phyloP scores from a whole-genome alignment of 129 eudicot genomes.

The Helianthus tuberosus region DNA sequence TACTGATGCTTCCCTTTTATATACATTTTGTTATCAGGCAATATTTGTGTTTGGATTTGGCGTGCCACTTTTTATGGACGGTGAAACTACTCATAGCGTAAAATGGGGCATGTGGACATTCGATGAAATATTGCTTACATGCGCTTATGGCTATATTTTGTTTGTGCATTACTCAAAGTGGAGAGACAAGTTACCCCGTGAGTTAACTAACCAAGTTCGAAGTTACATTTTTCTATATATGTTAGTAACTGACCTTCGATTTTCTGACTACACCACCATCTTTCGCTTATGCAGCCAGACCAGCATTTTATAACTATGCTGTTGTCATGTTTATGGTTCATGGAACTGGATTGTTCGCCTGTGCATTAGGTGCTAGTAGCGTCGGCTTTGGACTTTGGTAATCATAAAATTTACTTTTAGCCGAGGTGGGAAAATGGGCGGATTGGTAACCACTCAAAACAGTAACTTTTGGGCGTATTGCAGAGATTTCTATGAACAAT shows the following conservation, averaged over 20 bases:
- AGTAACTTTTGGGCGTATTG: neutral
- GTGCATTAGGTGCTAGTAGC: slow-evolving; percentile 58
- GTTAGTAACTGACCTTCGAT: neutral
- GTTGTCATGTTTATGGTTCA: slow-evolving; percentile 58
- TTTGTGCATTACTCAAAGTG: slow-evolving; percentile 85
- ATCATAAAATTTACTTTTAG: neutral
- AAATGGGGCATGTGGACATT: slow-evolving; percentile 73
- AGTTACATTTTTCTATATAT: neutral
- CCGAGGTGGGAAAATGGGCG: neutral
- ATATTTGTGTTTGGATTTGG: slow-evolving; percentile 71
- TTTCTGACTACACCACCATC: neutral
- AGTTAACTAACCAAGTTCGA: slow-evolving; percentile 25
- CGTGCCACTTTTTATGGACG: slow-evolving; percentile 63
- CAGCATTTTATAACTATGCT: slow-evolving; percentile 71
- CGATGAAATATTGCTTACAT: slow-evolving; percentile 54
- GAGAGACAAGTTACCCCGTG: slow-evolving; percentile 84
- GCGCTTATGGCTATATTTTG: slow-evolving; percentile 64
- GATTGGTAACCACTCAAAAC: slow-evolving; percentile 2
- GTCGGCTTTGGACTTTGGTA: slow-evolving; percentile 74
- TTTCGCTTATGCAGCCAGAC: slow-evolving; percentile 61
- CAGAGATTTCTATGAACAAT: neutral
- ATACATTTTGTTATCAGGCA: slow-evolving; percentile 43
- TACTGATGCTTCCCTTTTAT: neutral
- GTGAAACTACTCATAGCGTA: slow-evolving; percentile 40
- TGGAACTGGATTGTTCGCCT: slow-evolving; percentile 43